These are phyloP conservation scores for Hypomyces rosellus DNA, from an alignment of 2,329 filamentous ascomycete species.

Conservation along the genomic window DNA sequence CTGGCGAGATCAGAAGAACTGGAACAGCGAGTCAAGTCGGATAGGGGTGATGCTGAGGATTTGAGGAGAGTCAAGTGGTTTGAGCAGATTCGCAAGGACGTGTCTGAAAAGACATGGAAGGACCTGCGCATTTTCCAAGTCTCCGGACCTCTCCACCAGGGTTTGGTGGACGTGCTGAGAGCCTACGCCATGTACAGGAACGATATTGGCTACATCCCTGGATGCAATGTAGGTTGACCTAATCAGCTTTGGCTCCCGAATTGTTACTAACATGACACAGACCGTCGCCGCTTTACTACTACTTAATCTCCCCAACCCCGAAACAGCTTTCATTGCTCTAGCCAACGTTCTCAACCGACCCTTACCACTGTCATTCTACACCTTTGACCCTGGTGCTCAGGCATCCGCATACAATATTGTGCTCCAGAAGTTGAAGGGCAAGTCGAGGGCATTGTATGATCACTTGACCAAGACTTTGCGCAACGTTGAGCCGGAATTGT, in stretches of 20 bases:
- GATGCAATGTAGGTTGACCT: conserved; percentile 60
- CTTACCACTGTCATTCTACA: conserved; percentile 68
- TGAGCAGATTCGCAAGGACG: conserved; percentile 57
- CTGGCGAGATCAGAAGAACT: conserved; percentile 59
- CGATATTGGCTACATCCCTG: conserved; percentile 71
- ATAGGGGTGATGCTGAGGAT: conserved; percentile 48
- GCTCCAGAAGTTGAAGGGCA: conserved; percentile 58
- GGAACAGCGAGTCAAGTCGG: conserved; percentile 48
- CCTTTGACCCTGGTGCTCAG: conserved; percentile 62
- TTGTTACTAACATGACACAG: conserved; percentile 31
- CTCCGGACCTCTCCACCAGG: conserved; percentile 59
- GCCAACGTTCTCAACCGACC: conserved; percentile 74
- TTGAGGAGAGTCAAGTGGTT: conserved; percentile 54
- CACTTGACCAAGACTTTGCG: conserved; percentile 52
- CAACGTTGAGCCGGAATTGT: conserved; percentile 42
- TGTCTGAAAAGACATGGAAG: conserved; percentile 57
- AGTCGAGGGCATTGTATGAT: conserved; percentile 55
- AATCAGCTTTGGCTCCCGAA: conserved; percentile 1
- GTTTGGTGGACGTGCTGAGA: conserved; percentile 64
- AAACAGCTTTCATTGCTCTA: conserved; percentile 62
- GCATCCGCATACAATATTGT: conserved; percentile 63
- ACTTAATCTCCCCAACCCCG: conserved; percentile 59
- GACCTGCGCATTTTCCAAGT: conserved; percentile 68
- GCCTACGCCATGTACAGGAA: conserved; percentile 78
- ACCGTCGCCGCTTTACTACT: conserved; percentile 68